Evolutionary conservation across 2,329 filamentous ascomycete species (phyloP), one percentile per base, ranked within the genome.

Genomic region (Fusarium nurragi): DNA sequence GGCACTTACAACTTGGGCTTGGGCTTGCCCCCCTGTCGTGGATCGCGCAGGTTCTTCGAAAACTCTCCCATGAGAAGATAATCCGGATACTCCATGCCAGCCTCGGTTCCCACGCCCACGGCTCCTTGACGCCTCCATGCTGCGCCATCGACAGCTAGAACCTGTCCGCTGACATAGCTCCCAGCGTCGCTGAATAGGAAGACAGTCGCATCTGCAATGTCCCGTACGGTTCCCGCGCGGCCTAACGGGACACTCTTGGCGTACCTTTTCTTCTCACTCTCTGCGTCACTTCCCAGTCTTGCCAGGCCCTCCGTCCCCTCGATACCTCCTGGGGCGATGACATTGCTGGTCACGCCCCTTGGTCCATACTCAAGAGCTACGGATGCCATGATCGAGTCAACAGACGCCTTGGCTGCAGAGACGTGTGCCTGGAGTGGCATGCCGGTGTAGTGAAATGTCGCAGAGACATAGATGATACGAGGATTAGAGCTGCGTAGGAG

Each of bases 141-240:
- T 1, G 79, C 85, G 26, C 87, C 88, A 69, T 91, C 87, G 67
- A 92, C 91, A 28, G 97, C 91, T 32, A 97, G 78, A 4, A 88
- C 86, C 67, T 93, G 89, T 1, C 93, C 95, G 68, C 91, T 97
- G 43, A 98, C 88, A 76, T 91, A 97, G 74, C 90, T 93, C 1
- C 90, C 94, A 1, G 92, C 88, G 41, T 97, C 91, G 41, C 90
- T 91, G 74, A 97, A 95, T 53, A 98, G 77, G 71, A 89, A 99
- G 1, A 98, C 86, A 0, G 94, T 97, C 2, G 94, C 92, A 77
- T 99, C 94, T 0, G 93, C 91, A 71, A 99, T 93, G 73, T 99
- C 94, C 66, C 90, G 90, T 23, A 97, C 87, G 1, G 86, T 86
- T 8, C 94, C 95, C 77, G 88, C 88, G 54, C 94, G 84, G 2